Evolutionary conservation across 2,329 filamentous ascomycete species (phyloP).

Genomic region (Chalara sp.): DNA sequence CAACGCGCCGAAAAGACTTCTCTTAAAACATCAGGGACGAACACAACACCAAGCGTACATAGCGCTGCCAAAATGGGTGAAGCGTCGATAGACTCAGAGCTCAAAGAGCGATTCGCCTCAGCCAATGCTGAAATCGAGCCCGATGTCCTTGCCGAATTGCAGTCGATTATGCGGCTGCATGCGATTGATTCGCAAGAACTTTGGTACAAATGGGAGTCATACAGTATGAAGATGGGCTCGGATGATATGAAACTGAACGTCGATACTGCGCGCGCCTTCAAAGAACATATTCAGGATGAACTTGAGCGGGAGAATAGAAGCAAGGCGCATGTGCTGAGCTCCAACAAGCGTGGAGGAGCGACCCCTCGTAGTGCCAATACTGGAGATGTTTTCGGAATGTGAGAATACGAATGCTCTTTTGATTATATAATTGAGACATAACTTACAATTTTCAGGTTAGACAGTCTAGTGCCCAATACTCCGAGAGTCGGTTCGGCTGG

Average conservation of each 20-base stretch:
- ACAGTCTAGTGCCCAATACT: constrained; percentile 63
- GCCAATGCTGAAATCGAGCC: constrained; percentile 45
- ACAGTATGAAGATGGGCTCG: constrained; percentile 87
- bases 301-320: constrained; percentile 71
- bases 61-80: constrained; percentile 12
- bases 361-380: constrained; percentile 53
- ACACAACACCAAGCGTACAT: too few relatives aligned
- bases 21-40: too few relatives aligned
- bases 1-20: too few relatives aligned
- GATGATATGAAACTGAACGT: constrained; percentile 69
- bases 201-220: constrained; percentile 98
- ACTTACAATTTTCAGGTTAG: constrained; percentile 40
- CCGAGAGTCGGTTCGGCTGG: constrained; percentile 26
- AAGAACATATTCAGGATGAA: constrained; percentile 77
- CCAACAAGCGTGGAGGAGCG: constrained; percentile 55
- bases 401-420: background rate
- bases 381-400: constrained; percentile 79
- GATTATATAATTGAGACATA: constrained; percentile 8
- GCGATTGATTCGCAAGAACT: constrained; percentile 76
- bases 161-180: constrained; percentile 81
- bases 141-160: constrained; percentile 75
- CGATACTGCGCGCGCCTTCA: constrained; percentile 68
- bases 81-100: constrained; percentile 11
- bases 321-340: constrained; percentile 55
- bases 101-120: constrained; percentile 22